phyloP scores from a whole-genome alignment of 345 rosid genomes.

The Eutrema yunnanense region DNA sequence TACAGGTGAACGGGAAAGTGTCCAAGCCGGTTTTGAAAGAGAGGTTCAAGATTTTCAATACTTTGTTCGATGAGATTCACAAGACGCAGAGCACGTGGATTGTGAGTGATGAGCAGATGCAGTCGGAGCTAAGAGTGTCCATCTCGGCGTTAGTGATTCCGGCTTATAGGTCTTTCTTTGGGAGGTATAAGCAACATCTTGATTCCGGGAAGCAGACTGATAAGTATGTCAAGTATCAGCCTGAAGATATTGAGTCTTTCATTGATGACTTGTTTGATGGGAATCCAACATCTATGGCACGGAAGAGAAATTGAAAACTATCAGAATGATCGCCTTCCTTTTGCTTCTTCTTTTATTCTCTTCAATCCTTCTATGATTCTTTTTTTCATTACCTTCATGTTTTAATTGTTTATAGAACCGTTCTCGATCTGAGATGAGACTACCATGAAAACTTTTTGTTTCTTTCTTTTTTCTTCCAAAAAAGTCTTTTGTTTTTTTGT shows the following conservation, averaged over 20 bases:
- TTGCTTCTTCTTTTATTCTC: background rate
- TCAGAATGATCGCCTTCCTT: conserved; percentile 3
- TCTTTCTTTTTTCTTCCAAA: background rate
- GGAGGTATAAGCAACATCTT: conserved; percentile 66
- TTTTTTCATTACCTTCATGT: conserved; percentile 12
- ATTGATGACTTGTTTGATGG: conserved; percentile 87
- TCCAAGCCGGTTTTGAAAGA: conserved; percentile 64
- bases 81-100: conserved; percentile 85
- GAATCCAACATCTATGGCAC: conserved; percentile 45
- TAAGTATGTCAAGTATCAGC: conserved; percentile 78
- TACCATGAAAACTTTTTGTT: conserved; percentile 16
- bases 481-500: background rate
- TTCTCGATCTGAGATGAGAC: conserved; percentile 5
- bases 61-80: conserved; percentile 83
- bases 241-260: conserved; percentile 68
- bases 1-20: conserved; percentile 60
- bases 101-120: conserved; percentile 78
- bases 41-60: conserved; percentile 66
- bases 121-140: conserved; percentile 82
- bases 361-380: background rate
- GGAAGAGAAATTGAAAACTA: conserved; percentile 31
- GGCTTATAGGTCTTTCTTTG: conserved; percentile 70
- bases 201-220: conserved; percentile 59
- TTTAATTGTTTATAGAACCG: conserved; percentile 12
- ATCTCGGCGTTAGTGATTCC: conserved; percentile 77